These are phyloP conservation scores for Straminergon stramineum DNA, from an alignment of 225 moss, liverwort and hornwort genomes.

Conservation along the genomic window DNA sequence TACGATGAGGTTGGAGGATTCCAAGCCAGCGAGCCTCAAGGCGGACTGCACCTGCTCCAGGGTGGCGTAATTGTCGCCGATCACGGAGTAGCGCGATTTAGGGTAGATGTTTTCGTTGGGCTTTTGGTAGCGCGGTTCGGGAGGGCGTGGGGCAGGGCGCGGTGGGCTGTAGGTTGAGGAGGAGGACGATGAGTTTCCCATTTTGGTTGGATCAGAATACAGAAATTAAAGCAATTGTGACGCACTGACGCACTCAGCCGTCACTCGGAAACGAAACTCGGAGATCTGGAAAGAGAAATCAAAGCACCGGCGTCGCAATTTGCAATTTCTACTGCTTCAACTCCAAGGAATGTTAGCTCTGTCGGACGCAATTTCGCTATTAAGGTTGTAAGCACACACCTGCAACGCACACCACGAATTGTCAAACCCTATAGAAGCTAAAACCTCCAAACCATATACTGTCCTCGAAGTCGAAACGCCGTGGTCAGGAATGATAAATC, in stretches of 20 bases:
- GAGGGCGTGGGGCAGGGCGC: not conserved
- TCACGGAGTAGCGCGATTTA: slow-evolving; percentile 6
- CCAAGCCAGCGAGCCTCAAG: slow-evolving; percentile 22
- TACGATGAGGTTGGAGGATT: slow-evolving; percentile 48
- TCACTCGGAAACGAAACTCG: not conserved
- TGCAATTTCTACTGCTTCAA: not conserved
- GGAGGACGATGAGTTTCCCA: slow-evolving; percentile 27
- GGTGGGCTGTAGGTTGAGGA: not conserved
- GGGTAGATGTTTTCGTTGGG: not conserved
- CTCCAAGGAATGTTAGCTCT: not conserved
- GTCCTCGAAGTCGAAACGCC: not conserved
- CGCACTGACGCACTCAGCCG: not conserved
- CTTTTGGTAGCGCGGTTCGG: not conserved
- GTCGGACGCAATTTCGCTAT: not conserved
- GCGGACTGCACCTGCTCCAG: slow-evolving; percentile 47
- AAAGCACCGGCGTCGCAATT: not conserved
- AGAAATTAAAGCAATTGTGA: not conserved
- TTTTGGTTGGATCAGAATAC: not conserved
- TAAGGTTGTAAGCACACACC: not conserved
- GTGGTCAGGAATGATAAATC: not conserved
- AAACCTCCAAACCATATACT: not conserved
- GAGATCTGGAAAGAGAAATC: not conserved
- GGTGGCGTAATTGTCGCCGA: slow-evolving; percentile 12
- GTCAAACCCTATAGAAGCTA: not conserved
- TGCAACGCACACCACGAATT: not conserved